These are phyloP conservation scores for Pinus taeda DNA, from an alignment of 75 land plant species.

Conservation along the genomic window DNA sequence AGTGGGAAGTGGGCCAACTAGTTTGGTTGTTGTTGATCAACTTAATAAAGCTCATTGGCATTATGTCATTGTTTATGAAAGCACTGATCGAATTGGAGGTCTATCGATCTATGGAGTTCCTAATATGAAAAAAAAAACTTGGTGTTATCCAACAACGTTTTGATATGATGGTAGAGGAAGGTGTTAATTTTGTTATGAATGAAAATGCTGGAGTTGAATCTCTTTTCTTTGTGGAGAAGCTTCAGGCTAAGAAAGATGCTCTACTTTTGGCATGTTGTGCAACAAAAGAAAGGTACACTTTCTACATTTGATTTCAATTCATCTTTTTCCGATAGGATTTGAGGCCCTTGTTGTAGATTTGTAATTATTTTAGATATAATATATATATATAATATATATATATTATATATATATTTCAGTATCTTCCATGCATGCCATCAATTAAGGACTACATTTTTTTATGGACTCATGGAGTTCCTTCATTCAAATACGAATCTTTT, in stretches of 20 bases:
- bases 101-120: constrained; percentile 99
- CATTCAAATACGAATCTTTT: constrained; percentile 96
- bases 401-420: constrained; percentile 32
- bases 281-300: constrained; percentile 81
- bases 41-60: constrained; percentile 83
- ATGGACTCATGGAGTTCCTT: constrained; percentile 76
- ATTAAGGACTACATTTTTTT: constrained; percentile 86
- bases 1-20: constrained; percentile 97
- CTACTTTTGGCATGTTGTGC: constrained; percentile 92
- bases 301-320: not conserved
- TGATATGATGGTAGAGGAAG: constrained; percentile 79
- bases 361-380: not conserved
- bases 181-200: constrained; percentile 84
- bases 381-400: no score
- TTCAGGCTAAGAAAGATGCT: constrained; percentile 72
- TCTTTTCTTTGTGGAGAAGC: constrained; percentile 58
- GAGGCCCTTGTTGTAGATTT: not conserved
- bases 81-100: constrained; percentile 92
- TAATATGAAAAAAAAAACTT: constrained; percentile 88
- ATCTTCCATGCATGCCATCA: constrained; percentile 87
- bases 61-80: constrained; percentile 90
- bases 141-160: constrained; percentile 87
- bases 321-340: not conserved
- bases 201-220: constrained; percentile 90
- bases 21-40: constrained; percentile 96